phyloP scores from a whole-genome alignment of 2,329 filamentous ascomycete species.

The Aspergillus luchuensis region DNA sequence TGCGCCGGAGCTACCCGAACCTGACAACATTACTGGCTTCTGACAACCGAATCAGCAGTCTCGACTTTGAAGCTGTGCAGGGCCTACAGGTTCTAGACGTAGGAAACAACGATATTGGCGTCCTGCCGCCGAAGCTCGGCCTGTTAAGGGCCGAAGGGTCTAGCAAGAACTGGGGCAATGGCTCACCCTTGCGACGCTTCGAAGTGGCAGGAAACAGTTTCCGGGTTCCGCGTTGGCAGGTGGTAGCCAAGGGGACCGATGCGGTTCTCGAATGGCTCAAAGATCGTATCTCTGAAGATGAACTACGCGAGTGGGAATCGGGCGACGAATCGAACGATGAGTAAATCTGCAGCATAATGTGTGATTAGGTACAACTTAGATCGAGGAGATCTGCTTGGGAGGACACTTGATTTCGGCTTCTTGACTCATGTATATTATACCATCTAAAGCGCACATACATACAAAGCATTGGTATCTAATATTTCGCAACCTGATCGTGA shows the following conservation, averaged over 20 bases:
- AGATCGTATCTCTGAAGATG: conserved; percentile 66
- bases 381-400: background rate
- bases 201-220: conserved; percentile 86
- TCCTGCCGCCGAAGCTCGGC: conserved; percentile 77
- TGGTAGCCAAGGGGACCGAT: conserved; percentile 85
- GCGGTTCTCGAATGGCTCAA: conserved; percentile 79
- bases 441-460: background rate
- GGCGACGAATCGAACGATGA: conserved; percentile 24
- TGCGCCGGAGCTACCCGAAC: conserved; percentile 69
- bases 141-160: conserved; percentile 64
- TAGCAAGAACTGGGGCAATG: conserved; percentile 40
- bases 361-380: background rate
- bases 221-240: conserved; percentile 78
- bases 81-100: conserved; percentile 78
- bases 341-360: background rate
- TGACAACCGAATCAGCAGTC: conserved; percentile 75
- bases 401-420: background rate
- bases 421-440: conserved; percentile 6
- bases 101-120: conserved; percentile 81
- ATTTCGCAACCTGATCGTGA: background rate
- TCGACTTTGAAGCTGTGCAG: conserved; percentile 71
- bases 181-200: conserved; percentile 62
- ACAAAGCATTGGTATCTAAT: background rate
- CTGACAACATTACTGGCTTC: conserved; percentile 71
- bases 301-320: conserved; percentile 42